Base-by-base conservation (phyloP, 2,329 filamentous ascomycete genomes). In the Xylariaceae sp. region DNA sequence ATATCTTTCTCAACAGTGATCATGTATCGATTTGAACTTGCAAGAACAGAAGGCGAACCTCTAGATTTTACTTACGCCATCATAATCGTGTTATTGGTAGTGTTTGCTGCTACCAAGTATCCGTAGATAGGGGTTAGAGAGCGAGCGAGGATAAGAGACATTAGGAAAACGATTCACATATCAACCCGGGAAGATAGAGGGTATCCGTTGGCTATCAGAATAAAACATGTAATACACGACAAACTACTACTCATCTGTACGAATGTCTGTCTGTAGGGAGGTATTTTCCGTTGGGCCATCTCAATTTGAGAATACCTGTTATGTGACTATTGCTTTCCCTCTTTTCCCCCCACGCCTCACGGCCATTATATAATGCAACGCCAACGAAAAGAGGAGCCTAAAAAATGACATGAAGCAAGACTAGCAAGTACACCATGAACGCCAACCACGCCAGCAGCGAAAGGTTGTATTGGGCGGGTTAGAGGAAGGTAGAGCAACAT, bases 351-450 rank as follows among this genome's bases (percentile, higher is more conserved):
- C 59, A 35, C 55, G 62, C 61, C 61, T 61, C 52, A 62, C 53
- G 51, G 64, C 62, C 53, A 62, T 59, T 68, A 69, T 69, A 69
- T 69, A 69, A 59, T 59, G 55, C 39, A 54, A 62, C 52, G 55
- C 56, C 53, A 56, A 55, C 34, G 53, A 55, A 39, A n/a, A 58
- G 17, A 57, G 23, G 5, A 30, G 23, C 23, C 23, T 4, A 30
- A 30, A 30, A 30, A 59, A 57, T 61, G 54, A 55, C 60, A 62
- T 51, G 65, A 67, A 66, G 58, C 57, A 66, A 67, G 65, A 67
- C 50, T 35, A 59, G 34, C 35, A 54, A 59, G 34, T 23, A 54
- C 48, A 30, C 45, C 35, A 50, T 55, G 35, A 61, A 63, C 65
- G 61, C 67, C 65, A 35, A 62, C 37, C 50, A 64, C 64, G 62